These are phyloP conservation scores for Termitomyces sp. DNA, from an alignment of 768 basidiomycete genomes.

Conservation along the genomic window DNA sequence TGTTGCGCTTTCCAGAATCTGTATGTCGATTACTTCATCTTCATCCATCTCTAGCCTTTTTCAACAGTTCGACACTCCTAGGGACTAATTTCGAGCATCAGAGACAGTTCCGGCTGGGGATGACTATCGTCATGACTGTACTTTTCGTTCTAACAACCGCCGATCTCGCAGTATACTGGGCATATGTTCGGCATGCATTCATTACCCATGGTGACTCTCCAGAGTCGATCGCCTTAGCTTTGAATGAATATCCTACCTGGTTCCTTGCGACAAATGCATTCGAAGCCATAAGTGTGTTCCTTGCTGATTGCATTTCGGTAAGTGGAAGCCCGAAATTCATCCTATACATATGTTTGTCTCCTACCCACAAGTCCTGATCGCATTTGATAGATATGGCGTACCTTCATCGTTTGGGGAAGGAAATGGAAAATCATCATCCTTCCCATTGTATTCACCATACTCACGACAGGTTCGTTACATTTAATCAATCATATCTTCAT, in stretches of 20 bases:
- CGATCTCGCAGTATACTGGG: conserved; percentile 5
- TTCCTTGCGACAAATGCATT: not conserved
- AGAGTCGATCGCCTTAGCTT: not conserved
- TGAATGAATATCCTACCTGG: not conserved
- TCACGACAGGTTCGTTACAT: not conserved
- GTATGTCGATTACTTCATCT: not conserved
- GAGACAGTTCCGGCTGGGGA: not conserved
- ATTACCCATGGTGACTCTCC: conserved; percentile 3
- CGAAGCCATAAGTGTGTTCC: not conserved
- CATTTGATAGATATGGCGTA: not conserved
- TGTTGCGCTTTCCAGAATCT: not conserved
- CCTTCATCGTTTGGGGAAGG: not conserved
- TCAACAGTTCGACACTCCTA: not conserved
- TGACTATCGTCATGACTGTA: not conserved
- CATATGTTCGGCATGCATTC: conserved; percentile 5
- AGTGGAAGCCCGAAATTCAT: not conserved
- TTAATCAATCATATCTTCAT: not conserved
- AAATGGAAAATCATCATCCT: not conserved
- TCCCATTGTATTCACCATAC: not conserved
- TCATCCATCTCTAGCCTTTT: too few species aligned
- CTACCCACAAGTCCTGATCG: not conserved
- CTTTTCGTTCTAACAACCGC: not conserved
- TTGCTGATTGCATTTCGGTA: conserved; percentile 2
- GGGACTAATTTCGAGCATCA: not conserved
- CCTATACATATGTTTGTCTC: not conserved